Conservation (phyloP, 2,329 filamentous ascomycete genomes). For the Pyrenochaeta sp. region DNA sequence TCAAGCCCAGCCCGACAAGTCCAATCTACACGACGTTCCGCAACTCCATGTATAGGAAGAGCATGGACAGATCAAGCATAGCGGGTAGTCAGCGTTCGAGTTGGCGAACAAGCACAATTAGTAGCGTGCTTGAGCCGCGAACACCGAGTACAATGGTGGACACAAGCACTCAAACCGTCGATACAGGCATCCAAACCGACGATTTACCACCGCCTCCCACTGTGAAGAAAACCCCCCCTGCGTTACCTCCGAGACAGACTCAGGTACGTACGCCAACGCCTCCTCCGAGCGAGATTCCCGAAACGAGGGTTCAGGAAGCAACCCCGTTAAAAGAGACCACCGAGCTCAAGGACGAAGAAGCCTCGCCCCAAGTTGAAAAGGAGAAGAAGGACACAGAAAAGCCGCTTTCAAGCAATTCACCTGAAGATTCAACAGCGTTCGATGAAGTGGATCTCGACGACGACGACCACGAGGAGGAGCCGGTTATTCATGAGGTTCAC, state of each 20-base stretch:
- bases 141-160: constrained; percentile 65
- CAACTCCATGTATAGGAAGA: constrained; percentile 68
- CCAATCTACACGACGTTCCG: constrained; percentile 70
- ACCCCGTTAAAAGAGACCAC: constrained; percentile 16
- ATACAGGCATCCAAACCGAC: constrained; percentile 36
- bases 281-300: constrained; percentile 47
- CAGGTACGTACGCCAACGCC: constrained; percentile 30
- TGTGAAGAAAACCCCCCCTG: constrained; percentile 30
- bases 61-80: constrained; percentile 72
- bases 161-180: constrained; percentile 66
- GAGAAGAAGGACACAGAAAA: background rate
- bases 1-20: constrained; percentile 77
- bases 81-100: constrained; percentile 69
- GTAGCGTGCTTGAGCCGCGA: constrained; percentile 65
- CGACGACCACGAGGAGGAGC: constrained; percentile 63
- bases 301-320: constrained; percentile 35
- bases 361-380: constrained; percentile 4
- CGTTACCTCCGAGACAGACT: constrained; percentile 33
- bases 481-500: constrained; percentile 74
- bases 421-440: constrained; percentile 25
- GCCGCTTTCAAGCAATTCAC: constrained; percentile 27
- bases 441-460: constrained; percentile 59
- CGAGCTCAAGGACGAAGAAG: constrained; percentile 14
- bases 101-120: constrained; percentile 73
- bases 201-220: constrained; percentile 32